Percentiles rank a stretch among this genome's conserved stretches.
Evolutionary conservation across 2,329 filamentous ascomycete species (phyloP).

Genomic region (Eutypella sp.): DNA sequence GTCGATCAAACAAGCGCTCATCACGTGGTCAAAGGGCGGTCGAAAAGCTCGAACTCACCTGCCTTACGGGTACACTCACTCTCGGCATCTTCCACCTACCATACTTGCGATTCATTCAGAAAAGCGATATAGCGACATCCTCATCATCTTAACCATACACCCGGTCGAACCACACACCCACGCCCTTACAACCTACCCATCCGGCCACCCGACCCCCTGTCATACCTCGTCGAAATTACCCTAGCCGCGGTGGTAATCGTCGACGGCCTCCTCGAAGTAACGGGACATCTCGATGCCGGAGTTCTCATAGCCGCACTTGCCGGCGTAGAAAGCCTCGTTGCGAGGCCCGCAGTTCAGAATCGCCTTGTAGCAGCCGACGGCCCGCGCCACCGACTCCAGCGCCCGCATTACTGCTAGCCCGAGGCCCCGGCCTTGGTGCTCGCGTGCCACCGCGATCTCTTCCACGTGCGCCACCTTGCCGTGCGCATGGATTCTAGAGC

Average conservation of each 20-base stretch:
- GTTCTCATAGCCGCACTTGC: slow-evolving; percentile 23
- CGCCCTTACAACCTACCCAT: background rate
- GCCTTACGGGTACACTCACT: no score
- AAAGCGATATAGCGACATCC: no score
- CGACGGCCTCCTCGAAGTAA: slow-evolving; percentile 19
- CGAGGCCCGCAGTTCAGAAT: slow-evolving; percentile 75
- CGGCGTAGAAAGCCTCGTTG: slow-evolving; percentile 72
- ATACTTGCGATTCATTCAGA: no score
- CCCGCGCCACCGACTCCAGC: slow-evolving; percentile 65
- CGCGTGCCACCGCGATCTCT: slow-evolving; percentile 74
- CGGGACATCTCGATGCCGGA: slow-evolving; percentile 28
- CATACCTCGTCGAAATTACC: no score
- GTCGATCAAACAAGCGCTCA: no score
- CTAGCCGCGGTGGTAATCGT: slow-evolving; percentile 22
- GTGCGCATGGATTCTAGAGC: slow-evolving; percentile 56
- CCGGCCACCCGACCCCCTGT: background rate
- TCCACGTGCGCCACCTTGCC: slow-evolving; percentile 75
- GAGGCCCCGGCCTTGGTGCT: slow-evolving; percentile 77
- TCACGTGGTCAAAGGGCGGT: no score
- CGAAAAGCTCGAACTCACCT: no score
- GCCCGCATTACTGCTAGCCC: slow-evolving; percentile 73
- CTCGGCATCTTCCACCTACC: no score
- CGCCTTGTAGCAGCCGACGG: slow-evolving; percentile 75
- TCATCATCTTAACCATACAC: background rate
- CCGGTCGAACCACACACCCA: background rate